Conservation (phyloP, 306 rosid species). For the Dryas alaskensis region DNA sequence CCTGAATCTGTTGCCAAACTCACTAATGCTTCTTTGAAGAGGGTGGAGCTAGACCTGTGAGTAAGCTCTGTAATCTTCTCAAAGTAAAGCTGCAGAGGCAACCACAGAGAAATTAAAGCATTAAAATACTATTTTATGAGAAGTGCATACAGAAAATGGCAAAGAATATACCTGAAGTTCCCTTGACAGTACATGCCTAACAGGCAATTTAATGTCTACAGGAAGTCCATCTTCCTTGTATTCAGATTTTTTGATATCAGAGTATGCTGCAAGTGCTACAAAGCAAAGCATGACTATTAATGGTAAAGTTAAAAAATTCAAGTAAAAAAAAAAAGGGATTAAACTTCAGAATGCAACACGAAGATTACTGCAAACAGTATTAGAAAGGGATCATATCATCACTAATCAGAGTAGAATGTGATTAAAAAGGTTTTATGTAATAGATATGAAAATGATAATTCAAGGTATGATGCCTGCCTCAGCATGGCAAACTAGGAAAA, state of each 20-base stretch:
- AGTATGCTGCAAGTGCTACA: conserved; percentile 43
- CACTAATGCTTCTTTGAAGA: conserved; percentile 63
- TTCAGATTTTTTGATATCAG: conserved; percentile 63
- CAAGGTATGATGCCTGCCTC: conserved; percentile 1
- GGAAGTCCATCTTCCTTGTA: conserved; percentile 71
- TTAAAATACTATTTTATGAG: conserved; percentile 17
- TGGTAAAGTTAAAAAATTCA: conserved; percentile 6
- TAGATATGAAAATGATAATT: neutral
- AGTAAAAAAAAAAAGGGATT: neutral
- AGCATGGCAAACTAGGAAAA: neutral
- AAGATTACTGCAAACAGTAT: neutral
- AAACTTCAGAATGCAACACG: neutral
- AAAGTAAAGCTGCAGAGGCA: conserved; percentile 68
- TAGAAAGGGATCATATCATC: neutral
- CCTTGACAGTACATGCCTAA: conserved; percentile 68
- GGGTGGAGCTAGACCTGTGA: conserved; percentile 55
- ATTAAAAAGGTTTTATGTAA: neutral
- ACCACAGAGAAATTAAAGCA: conserved; percentile 25
- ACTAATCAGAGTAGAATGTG: neutral
- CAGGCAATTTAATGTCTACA: conserved; percentile 66
- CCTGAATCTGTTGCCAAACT: conserved; percentile 84
- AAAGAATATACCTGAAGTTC: conserved; percentile 67
- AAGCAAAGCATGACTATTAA: conserved; percentile 22
- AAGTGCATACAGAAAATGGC: conserved; percentile 15
- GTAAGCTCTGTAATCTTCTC: conserved; percentile 63